These are phyloP conservation scores for Magnaporthiopsis incrustans DNA, from an alignment of 2,329 filamentous ascomycete species.

Conservation along the genomic window DNA sequence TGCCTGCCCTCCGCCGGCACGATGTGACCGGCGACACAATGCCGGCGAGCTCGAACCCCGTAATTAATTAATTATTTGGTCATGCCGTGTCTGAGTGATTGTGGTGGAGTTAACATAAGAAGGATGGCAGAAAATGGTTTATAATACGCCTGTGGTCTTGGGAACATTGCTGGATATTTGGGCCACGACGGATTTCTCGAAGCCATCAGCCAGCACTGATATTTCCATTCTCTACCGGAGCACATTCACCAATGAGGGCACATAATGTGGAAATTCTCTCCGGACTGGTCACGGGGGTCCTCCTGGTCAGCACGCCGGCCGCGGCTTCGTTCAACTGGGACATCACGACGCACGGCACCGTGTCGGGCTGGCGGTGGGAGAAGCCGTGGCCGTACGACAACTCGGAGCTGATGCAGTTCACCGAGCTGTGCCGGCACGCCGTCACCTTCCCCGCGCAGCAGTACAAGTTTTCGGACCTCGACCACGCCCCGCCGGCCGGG, in stretches of 20 bases:
- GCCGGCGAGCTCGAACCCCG: too few species aligned
- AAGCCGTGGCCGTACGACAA: constrained; percentile 23
- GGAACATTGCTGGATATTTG: rapidly evolving
- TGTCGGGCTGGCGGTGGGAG: constrained; percentile 22
- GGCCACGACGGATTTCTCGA: too few species aligned
- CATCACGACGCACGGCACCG: constrained; percentile 18
- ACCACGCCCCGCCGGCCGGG: constrained; percentile 12
- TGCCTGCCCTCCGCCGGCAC: too few species aligned
- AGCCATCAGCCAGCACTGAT: too few species aligned
- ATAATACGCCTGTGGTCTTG: too few species aligned
- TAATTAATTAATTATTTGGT: neutral
- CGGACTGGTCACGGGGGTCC: neutral
- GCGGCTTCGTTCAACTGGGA: constrained; percentile 19
- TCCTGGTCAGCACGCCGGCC: neutral
- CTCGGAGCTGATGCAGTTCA: constrained; percentile 19
- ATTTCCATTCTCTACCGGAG: too few species aligned
- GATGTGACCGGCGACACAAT: neutral
- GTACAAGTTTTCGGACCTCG: constrained; percentile 21
- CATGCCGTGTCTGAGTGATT: neutral
- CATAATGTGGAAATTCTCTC: neutral
- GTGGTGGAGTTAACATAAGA: neutral
- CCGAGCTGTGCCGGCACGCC: constrained; percentile 19
- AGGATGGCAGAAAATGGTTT: too few species aligned
- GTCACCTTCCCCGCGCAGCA: constrained; percentile 20
- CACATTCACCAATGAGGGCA: neutral